Percentiles rank a stretch among this genome's conserved stretches.
Conservation (phyloP, 306 rosid genomes). For the Adenanthera pavonina region DNA sequence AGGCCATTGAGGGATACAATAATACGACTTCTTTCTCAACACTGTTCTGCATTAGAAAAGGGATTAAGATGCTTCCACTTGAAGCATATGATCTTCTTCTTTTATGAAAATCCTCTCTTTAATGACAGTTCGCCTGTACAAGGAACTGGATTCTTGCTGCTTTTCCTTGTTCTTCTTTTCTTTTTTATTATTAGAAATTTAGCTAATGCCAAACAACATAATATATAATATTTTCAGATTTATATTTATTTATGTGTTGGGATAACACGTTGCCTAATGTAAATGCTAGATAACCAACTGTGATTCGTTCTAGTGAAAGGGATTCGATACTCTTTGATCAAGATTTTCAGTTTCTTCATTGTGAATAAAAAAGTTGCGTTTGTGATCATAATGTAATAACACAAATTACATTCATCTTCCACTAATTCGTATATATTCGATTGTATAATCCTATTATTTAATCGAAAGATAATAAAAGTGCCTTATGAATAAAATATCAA, state of each 20-base stretch:
- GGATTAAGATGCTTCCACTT: constrained; percentile 55
- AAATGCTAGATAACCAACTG: neutral
- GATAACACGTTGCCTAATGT: no score
- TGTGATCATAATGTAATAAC: no score
- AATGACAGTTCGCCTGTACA: constrained; percentile 43
- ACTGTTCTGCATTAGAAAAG: constrained; percentile 37
- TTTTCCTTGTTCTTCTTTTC: constrained; percentile 19
- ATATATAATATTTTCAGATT: neutral
- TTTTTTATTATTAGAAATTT: no score
- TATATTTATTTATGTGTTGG: neutral
- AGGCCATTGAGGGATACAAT: constrained; percentile 21
- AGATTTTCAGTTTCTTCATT: no score
- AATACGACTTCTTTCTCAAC: constrained; percentile 14
- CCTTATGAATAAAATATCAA: no score
- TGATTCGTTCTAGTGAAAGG: neutral
- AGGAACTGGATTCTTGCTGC: constrained; percentile 43
- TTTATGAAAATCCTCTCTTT: constrained; percentile 4
- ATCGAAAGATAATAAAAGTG: no score
- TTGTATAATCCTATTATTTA: no score
- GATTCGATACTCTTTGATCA: no score
- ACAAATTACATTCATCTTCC: no score
- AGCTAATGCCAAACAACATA: no score
- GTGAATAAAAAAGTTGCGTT: no score
- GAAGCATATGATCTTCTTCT: constrained; percentile 52
- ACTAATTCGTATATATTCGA: no score